Base-by-base conservation (phyloP, 129 eudicot genomes). In the Tanacetum coccineum region DNA sequence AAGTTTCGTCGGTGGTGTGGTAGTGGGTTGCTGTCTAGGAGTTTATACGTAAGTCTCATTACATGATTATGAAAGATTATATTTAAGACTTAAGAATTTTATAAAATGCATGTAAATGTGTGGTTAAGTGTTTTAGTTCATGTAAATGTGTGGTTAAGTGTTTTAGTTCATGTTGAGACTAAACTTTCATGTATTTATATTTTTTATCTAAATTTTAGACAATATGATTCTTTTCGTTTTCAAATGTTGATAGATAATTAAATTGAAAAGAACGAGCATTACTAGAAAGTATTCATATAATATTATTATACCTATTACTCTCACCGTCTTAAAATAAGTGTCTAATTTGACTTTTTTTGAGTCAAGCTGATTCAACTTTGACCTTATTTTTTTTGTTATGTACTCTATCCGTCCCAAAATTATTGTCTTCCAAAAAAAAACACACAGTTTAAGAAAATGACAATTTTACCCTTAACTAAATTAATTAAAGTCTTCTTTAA, bases 1-100 rank as follows among this genome's bases (percentile, higher is more conserved):
- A 75, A 67, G 79, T 30, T 59, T 75, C 74, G 79, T 75, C 79
- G 79, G 79, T 75, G 79, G 73, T 74, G 44, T 74, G 79, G 68
- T 66, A 42, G 70, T 59, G 69, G 19, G 79, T 75, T 75, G 73
- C 73, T 74, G 62, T 75, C 79, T 58, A 15, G 44, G 47, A 30
- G 59, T 66, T 9, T 66, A 49, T 66, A 66, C 59, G 70, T 66
- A 66, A 66, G 71, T 50, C 59, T 66, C 60, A 67, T 67, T 59
- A 49, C 21, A 15, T 74, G 68, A 74, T 49, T 49, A 49, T 48
- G 54, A 58, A 67, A 46, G 59, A 22, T 60, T 64, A 9, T 56
- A 6, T 36, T 7, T 46, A 55, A 64, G 68, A 64, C 51, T 17
- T 64, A 4, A 4, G 20, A 25, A 36, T 42, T 13, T 42, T 69